Percentiles rank a stretch among this genome's conserved stretches.
phyloP scores from a whole-genome alignment of 2,329 filamentous ascomycete species.

The Shiraia sp. region DNA sequence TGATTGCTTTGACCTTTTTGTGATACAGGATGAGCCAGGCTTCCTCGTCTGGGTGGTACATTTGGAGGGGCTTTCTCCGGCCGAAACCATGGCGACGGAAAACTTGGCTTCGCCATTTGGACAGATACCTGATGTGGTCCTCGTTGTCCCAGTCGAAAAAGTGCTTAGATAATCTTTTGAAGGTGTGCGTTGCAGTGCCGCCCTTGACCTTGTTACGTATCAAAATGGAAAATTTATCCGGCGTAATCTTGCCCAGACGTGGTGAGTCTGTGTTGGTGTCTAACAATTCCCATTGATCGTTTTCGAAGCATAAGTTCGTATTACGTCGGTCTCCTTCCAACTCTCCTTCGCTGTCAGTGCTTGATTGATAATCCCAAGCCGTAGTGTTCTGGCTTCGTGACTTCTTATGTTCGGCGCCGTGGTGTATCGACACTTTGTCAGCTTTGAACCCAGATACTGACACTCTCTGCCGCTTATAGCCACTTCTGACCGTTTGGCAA shows the following conservation, averaged over 20 bases:
- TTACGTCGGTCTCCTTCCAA: background rate
- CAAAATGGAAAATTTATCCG: constrained; percentile 1
- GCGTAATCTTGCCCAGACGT: background rate
- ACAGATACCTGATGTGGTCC: constrained; percentile 3
- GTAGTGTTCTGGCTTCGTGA: too few species aligned
- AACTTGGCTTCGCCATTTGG: constrained; percentile 5
- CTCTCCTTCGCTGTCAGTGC: background rate
- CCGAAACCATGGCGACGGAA: constrained; percentile 2
- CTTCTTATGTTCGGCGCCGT: too few species aligned
- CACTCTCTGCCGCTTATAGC: background rate
- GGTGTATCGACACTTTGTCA: too few species aligned
- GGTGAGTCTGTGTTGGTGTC: constrained; percentile 2
- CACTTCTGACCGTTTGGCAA: too few species aligned
- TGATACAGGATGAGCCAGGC: constrained; percentile 17
- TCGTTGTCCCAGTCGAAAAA: constrained; percentile 7
- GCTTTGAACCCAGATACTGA: too few species aligned
- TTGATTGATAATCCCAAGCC: too few species aligned
- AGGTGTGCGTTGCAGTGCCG: background rate
- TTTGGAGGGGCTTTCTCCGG: background rate
- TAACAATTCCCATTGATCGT: constrained; percentile 4
- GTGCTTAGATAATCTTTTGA: background rate
- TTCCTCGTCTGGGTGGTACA: constrained; percentile 13
- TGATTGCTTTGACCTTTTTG: constrained; percentile 7
- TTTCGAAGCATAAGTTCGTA: background rate
- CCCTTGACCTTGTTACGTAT: background rate